Evolutionary conservation across 208 protist genomes (phyloP), one percentile per base, ranked within the genome.

Genomic region (Acanthamoeba triangularis): DNA sequence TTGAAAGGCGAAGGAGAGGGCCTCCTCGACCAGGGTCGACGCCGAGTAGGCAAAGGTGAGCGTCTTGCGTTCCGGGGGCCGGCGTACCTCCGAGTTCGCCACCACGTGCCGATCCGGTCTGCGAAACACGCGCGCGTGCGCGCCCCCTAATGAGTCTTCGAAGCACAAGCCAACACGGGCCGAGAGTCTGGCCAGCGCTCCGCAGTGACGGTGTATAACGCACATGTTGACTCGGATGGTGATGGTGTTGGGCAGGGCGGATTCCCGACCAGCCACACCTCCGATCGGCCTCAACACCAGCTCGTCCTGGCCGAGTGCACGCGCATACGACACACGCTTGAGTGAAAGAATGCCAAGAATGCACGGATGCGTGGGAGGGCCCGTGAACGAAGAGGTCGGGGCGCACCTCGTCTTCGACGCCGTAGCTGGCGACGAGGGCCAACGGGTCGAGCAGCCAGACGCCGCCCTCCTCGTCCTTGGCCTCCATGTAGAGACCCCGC

Each of bases 1-100:
- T 4, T 28, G 59, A 49, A 67, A 90, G 8, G 59, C 84, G 25
- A 90, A 90, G 35, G 84, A 90, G 84, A 90, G 84, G 6, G 84
- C 84, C n/a, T 90, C 59, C 20, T 65, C 49, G 52, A 90, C 84
- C 20, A 90, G 84, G 6, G 84, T 90, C 20, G 49, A 69, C 13
- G 84, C 49, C n/a, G 84, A 90, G 59, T 30, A 90, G 20, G 25
- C 28, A 67, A 90, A 90, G 30, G 59, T 37, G 33, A 90, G 1
- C n/a, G 49, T 90, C 41, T 65, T 90, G 54, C 59, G 49, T 28
- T 90, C 54, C 35, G 76, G 33, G 5, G 1, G 35, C 49, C 69
- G 23, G 1, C 14, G 37, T 16, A 28, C 33, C 14, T 82, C 41
- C 37, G 41, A 52, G 20, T 23, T 82, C 14, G 6, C 28, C 33